Base-by-base conservation (phyloP, 1,284 basidiomycete genomes). In the Phlebopus sp. region DNA sequence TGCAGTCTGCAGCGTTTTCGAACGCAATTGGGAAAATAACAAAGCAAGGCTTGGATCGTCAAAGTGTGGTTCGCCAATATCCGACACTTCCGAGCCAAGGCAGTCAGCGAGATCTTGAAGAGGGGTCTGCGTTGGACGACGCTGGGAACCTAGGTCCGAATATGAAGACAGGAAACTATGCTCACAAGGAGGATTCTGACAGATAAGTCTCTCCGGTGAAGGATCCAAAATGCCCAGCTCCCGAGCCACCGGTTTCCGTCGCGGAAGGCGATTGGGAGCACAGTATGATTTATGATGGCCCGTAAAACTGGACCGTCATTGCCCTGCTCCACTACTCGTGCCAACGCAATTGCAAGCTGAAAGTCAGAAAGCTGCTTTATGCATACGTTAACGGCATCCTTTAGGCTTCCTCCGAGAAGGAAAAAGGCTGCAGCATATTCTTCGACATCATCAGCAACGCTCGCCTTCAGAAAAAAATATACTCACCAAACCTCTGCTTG, bases 371-470 rank as follows among this genome's bases (percentile, higher is more conserved):
- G 70, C 50, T 99, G 90, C 54, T 83, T 88, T 25, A 97, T 67
- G 64, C 94, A 97, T 9, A 99, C 88, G 54, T 86, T 90, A 31
- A 96, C 87, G 0, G 96, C 95, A 59, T 98, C 97, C 66, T 90
- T 90, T 17, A 97, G 70, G 35, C 85, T 85, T 18, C 84, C 87
- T 2, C 92, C 96, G 0, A 99, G 79, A 49, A 99, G 77, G 74
- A 99, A 99, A 71, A 99, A 99, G 0, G 94, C 93, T 0, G 94
- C 95, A 11, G 97, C 96, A 63, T 98, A 97, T 62, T 92, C 94
- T 95, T 44, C 21, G 11, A 10, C 32, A 46, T 50, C 37, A 54
- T 54, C 14, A 52, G 55, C 44, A 39, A 30, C 35, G 23, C 23
- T 17, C 41, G 8, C n/a, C 19, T 2, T 37, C 9, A 34, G 19